phyloP scores from a whole-genome alignment of 805 yeast genomes.

The Metschnikowia lachancei region DNA sequence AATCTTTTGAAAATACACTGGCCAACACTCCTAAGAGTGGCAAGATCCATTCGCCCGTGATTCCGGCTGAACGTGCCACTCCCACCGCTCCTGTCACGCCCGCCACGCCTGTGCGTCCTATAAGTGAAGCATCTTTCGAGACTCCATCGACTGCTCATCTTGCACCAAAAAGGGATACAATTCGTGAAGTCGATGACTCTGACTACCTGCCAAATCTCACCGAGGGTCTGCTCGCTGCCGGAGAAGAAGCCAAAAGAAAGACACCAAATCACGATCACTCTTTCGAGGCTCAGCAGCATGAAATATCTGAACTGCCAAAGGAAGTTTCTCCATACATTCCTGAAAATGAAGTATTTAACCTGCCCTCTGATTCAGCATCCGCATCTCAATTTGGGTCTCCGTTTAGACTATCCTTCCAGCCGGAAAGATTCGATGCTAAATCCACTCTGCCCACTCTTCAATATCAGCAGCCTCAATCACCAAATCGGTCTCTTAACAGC shows the following conservation, averaged over 20 bases:
- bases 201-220: constrained; percentile 17
- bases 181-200: constrained; percentile 22
- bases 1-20: neutral
- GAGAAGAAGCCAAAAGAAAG: neutral
- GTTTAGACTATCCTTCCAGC: constrained; percentile 24
- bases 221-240: constrained; percentile 6
- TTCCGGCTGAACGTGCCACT: neutral
- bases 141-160: constrained; percentile 12
- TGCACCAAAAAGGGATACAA: constrained; percentile 15
- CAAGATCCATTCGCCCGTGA: neutral
- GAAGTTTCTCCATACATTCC: constrained; percentile 2
- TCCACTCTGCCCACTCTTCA: constrained; percentile 2
- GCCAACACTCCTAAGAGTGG: neutral
- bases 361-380: constrained; percentile 13
- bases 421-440: neutral
- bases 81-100: neutral
- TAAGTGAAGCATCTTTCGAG: constrained; percentile 11
- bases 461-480: constrained; percentile 8
- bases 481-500: constrained; percentile 5
- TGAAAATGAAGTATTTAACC: constrained; percentile 4
- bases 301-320: neutral
- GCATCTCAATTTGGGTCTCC: constrained; percentile 31
- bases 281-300: neutral
- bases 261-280: neutral
- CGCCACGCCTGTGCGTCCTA: constrained; percentile 1